phyloP scores from a whole-genome alignment of 2,329 filamentous ascomycete genomes.

The Xylariaceae sp. region DNA sequence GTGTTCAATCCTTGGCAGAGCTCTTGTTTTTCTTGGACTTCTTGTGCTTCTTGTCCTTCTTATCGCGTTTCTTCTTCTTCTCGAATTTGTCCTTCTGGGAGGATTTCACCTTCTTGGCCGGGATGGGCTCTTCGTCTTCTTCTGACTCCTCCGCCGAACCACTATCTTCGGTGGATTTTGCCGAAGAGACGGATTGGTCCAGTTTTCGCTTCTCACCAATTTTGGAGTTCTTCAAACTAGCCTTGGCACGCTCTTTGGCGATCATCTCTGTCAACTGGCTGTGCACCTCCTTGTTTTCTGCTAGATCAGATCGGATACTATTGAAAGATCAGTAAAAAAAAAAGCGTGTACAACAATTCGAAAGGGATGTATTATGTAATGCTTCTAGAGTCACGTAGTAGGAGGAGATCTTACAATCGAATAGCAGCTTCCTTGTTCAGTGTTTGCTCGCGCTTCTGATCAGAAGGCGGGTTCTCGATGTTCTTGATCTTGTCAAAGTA shows the following conservation, averaged over 20 bases:
- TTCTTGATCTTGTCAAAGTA: conserved; percentile 91
- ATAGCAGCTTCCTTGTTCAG: conserved; percentile 74
- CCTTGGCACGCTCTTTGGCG: conserved; percentile 52
- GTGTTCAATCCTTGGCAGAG: conserved; percentile 13
- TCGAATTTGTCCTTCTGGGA: conserved; percentile 37
- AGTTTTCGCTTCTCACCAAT: conserved; percentile 29
- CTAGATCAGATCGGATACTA: conserved; percentile 68
- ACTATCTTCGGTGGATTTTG: conserved; percentile 20
- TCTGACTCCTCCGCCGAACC: conserved; percentile 7
- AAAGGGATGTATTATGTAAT: neutral
- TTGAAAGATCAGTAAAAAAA: neutral
- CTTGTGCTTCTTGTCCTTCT: conserved; percentile 3
- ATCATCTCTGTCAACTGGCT: conserved; percentile 53
- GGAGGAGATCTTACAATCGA: conserved; percentile 62
- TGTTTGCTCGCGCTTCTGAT: conserved; percentile 45
- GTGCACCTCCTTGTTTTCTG: conserved; percentile 50
- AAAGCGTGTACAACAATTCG: neutral
- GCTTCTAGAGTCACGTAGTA: neutral
- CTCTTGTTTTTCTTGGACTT: conserved; percentile 36
- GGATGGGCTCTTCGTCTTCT: conserved; percentile 38
- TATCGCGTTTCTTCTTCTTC: conserved; percentile 23
- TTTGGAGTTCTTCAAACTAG: conserved; percentile 44
- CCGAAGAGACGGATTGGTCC: conserved; percentile 18
- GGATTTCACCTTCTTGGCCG: conserved; percentile 38
- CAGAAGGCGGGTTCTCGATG: conserved; percentile 57